Conservation (phyloP, 768 basidiomycete species). For the Tremella yokohamensis region DNA sequence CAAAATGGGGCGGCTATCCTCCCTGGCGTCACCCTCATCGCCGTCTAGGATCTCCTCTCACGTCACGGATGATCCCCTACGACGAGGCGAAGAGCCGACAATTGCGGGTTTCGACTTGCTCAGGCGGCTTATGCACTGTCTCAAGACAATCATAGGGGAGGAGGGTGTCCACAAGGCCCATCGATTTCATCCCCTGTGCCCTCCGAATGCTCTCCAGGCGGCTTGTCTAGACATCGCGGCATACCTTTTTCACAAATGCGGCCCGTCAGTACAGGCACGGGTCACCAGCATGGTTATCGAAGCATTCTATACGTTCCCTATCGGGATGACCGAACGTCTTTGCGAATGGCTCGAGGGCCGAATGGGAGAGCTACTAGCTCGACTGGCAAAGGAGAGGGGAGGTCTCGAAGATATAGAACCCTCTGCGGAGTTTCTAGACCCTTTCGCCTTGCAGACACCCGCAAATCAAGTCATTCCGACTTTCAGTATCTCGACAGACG, state of each 20-base stretch:
- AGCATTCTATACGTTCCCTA: constrained; percentile 66
- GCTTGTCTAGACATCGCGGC: constrained; percentile 68
- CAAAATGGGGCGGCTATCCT: constrained; percentile 25
- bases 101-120: constrained; percentile 47
- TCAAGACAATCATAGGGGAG: constrained; percentile 57
- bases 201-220: constrained; percentile 73
- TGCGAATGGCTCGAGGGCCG: constrained; percentile 68
- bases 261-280: constrained; percentile 58
- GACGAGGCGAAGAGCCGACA: neutral
- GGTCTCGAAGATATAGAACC: constrained; percentile 1
- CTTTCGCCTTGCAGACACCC: constrained; percentile 2
- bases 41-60: constrained; percentile 28
- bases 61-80: constrained; percentile 3
- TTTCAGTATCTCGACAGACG: constrained; percentile 1
- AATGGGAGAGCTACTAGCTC: constrained; percentile 57
- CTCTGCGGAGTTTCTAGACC: constrained; percentile 4
- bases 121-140: constrained; percentile 56
- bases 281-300: constrained; percentile 70
- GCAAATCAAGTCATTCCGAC: neutral
- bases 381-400: constrained; percentile 23
- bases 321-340: constrained; percentile 63
- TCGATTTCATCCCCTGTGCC: constrained; percentile 62
- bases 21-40: constrained; percentile 54
- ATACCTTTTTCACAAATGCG: constrained; percentile 60
- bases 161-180: constrained; percentile 68